Evolutionary conservation across 768 basidiomycete genomes (phyloP).

Genomic region (Rhizopogon salebrosus): DNA sequence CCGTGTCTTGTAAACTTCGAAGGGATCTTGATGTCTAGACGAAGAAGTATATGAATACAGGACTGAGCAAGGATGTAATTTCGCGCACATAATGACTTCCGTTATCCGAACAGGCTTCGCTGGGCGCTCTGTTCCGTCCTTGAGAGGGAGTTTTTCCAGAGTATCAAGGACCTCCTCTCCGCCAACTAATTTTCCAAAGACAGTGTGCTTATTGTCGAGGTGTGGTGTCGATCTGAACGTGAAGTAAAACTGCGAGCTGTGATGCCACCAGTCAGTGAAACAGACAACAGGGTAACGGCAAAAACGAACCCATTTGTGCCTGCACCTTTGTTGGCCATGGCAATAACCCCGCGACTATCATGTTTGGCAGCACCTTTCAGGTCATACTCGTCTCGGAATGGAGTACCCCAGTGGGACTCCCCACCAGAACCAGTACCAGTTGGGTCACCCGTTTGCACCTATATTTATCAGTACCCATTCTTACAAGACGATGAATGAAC

Average conservation of each 20-base stretch:
- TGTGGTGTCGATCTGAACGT: slow-evolving; percentile 82
- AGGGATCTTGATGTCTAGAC: slow-evolving; percentile 86
- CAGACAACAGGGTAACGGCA: background rate
- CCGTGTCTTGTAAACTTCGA: slow-evolving; percentile 85
- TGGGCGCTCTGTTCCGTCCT: slow-evolving; percentile 84
- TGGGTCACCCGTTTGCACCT: slow-evolving; percentile 99
- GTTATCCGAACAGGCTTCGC: slow-evolving; percentile 82
- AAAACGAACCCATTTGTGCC: slow-evolving; percentile 73
- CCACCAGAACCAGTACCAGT: slow-evolving; percentile 95
- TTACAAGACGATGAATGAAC: background rate
- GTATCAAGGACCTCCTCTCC: slow-evolving; percentile 87
- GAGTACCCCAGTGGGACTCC: slow-evolving; percentile 89
- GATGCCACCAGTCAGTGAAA: background rate
- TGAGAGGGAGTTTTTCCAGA: slow-evolving; percentile 74
- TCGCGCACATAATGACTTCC: slow-evolving; percentile 78
- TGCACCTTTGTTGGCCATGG: slow-evolving; percentile 95
- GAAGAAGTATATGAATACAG: slow-evolving; percentile 5
- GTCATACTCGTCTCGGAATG: slow-evolving; percentile 93
- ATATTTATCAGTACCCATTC: slow-evolving; percentile 1
- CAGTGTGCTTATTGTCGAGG: slow-evolving; percentile 91
- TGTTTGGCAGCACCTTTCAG: slow-evolving; percentile 85
- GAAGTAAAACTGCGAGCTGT: slow-evolving; percentile 88
- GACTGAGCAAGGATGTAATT: background rate
- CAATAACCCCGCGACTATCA: slow-evolving; percentile 76
- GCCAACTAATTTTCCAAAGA: slow-evolving; percentile 95